Percentiles rank a stretch among this genome's conserved stretches.
These are phyloP conservation scores for Saururus chinensis DNA, from an alignment of 164 flowering plant genomes.

Conservation along the genomic window DNA sequence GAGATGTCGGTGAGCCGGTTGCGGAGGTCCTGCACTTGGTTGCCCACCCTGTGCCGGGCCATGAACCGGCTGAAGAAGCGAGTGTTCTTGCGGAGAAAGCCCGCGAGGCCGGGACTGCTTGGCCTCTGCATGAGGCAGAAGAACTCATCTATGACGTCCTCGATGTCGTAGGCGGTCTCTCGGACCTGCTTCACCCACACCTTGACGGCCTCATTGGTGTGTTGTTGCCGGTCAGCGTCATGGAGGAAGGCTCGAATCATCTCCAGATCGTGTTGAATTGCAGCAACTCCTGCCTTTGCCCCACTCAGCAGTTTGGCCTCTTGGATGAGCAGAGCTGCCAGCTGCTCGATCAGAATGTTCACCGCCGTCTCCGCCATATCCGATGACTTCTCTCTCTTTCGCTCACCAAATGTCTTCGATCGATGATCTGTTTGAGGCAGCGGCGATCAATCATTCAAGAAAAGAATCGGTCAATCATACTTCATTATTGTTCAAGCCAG, in stretches of 20 bases:
- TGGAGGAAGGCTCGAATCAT: too few species aligned
- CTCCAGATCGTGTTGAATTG: too few species aligned
- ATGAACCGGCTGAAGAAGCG: constrained; percentile 12
- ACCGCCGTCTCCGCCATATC: neutral
- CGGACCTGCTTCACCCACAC: constrained; percentile 3
- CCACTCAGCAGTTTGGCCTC: too few species aligned
- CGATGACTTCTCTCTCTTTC: too few species aligned
- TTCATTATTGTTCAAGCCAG: too few species aligned
- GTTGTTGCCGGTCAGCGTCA: neutral
- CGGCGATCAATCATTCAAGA: too few species aligned
- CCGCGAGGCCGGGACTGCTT: neutral
- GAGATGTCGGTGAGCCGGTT: constrained; percentile 8
- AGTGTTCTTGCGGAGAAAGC: constrained; percentile 2
- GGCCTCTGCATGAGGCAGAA: neutral
- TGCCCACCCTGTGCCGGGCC: constrained; percentile 11
- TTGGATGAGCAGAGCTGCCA: neutral
- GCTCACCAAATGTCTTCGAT: too few species aligned
- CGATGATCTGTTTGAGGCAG: too few species aligned
- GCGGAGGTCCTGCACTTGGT: constrained; percentile 23
- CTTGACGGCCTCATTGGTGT: neutral
- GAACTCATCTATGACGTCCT: too few species aligned
- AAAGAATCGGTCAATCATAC: too few species aligned
- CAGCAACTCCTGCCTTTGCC: too few species aligned
- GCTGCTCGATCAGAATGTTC: neutral
- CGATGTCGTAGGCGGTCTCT: neutral